Percentiles rank a stretch among this genome's conserved stretches.
These are phyloP conservation scores for Artemisia annua DNA, from an alignment of 129 eudicot species.

Conservation along the genomic window DNA sequence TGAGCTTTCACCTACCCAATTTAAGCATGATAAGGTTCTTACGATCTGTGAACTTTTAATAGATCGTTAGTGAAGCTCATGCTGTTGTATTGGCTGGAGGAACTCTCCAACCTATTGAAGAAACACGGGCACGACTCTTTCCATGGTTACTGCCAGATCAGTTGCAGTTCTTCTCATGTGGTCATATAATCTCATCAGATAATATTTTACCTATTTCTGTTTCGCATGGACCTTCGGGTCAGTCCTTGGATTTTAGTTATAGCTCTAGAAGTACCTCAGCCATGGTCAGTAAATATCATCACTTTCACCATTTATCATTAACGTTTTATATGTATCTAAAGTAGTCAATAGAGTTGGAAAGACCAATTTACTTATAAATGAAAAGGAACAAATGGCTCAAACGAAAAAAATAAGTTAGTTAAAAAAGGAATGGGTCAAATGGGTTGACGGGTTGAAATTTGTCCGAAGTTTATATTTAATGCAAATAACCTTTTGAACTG, in stretches of 20 bases:
- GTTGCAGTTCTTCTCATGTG: conserved; percentile 82
- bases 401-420: too few species aligned
- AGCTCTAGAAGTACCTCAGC: conserved; percentile 60
- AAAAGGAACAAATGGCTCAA: neutral
- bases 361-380: neutral
- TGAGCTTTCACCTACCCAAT: conserved; percentile 31
- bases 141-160: conserved; percentile 68
- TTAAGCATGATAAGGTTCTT: too few species aligned
- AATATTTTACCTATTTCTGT: conserved; percentile 84
- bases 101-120: conserved; percentile 94
- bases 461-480: neutral
- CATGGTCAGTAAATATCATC: conserved; percentile 48
- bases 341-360: neutral
- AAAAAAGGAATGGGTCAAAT: neutral
- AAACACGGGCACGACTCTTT: conserved; percentile 84
- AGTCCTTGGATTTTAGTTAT: conserved; percentile 79
- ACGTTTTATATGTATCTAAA: neutral
- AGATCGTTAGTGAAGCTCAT: conserved; percentile 83
- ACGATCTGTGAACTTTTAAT: conserved; percentile 13
- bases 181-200: conserved; percentile 74
- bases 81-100: conserved; percentile 96
- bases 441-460: neutral
- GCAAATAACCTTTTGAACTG: neutral
- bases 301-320: neutral
- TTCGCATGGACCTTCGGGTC: conserved; percentile 86